A percentile compares a stretch with the other conserved stretches of the same genome.
Evolutionary conservation across 257 asterid species (phyloP).

Genomic region (Fraxinus quadrangulata): DNA sequence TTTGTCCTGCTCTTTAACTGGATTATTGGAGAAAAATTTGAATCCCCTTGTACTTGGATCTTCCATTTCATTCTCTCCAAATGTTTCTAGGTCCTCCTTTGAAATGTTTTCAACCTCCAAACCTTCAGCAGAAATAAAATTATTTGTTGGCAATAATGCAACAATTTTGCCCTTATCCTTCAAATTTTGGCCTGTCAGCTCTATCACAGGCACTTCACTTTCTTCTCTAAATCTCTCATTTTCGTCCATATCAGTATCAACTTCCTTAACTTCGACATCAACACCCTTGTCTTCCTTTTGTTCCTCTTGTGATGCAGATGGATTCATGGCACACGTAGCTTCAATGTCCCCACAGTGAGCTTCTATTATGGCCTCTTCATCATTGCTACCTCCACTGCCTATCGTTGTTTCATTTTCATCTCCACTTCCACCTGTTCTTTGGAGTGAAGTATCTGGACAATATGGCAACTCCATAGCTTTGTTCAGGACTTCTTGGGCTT

Average conservation of each 20-base stretch:
- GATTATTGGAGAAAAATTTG: conserved; percentile 74
- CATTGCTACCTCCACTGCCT: conserved; percentile 41
- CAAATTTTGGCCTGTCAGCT: conserved; percentile 40
- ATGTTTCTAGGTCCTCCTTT: conserved; percentile 35
- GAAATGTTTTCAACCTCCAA: conserved; percentile 50
- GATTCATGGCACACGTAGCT: conserved; percentile 42
- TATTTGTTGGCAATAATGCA: conserved; percentile 42
- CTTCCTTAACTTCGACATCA: conserved; percentile 45
- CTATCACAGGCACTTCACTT: conserved; percentile 43
- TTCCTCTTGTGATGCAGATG: conserved; percentile 43
- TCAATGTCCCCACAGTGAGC: conserved; percentile 46
- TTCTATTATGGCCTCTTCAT: conserved; percentile 35
- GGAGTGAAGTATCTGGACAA: conserved; percentile 33
- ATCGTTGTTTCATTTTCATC: conserved; percentile 39
- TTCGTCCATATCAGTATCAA: conserved; percentile 33
- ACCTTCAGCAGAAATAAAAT: conserved; percentile 32
- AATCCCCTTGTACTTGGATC: conserved; percentile 77
- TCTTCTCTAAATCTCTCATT: conserved; percentile 39
- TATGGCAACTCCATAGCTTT: conserved; percentile 42
- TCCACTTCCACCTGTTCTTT: conserved; percentile 29
- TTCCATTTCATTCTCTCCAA: conserved; percentile 58
- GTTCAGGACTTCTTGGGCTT: conserved; percentile 33
- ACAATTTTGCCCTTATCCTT: conserved; percentile 79
- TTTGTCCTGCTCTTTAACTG: conserved; percentile 66
- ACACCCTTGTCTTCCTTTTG: conserved; percentile 40